phyloP scores from a whole-genome alignment of 2,329 filamentous ascomycete genomes.

The Acrocalymma vagum region DNA sequence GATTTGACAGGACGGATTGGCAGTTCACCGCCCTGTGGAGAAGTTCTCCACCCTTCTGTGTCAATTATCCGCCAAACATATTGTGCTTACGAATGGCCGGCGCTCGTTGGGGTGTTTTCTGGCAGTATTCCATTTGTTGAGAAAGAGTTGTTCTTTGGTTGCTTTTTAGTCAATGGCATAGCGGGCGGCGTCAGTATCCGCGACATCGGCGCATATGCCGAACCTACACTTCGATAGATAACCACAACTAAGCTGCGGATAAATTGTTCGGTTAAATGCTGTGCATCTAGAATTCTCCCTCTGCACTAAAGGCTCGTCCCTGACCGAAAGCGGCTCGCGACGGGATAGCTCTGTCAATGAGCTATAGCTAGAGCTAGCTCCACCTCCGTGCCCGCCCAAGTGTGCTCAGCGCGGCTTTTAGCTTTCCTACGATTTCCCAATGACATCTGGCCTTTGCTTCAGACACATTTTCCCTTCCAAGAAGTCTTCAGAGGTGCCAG shows the following conservation, averaged over 20 bases:
- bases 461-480: slow-evolving; percentile 21
- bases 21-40: slow-evolving; percentile 20
- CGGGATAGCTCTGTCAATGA: slow-evolving; percentile 38
- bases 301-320: slow-evolving; percentile 28
- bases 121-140: no score
- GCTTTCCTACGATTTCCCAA: slow-evolving; percentile 14
- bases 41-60: no score
- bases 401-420: slow-evolving; percentile 19
- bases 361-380: slow-evolving; percentile 30
- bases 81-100: not conserved
- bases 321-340: slow-evolving; percentile 22
- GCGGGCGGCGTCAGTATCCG: slow-evolving; percentile 22
- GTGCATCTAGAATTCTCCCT: slow-evolving; percentile 27
- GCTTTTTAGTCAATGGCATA: slow-evolving; percentile 26
- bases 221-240: slow-evolving; percentile 24
- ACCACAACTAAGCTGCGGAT: slow-evolving; percentile 37
- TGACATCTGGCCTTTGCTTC: slow-evolving; percentile 27
- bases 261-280: slow-evolving; percentile 43
- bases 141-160: no score
- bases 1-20: slow-evolving; percentile 17
- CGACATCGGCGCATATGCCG: slow-evolving; percentile 32
- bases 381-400: slow-evolving; percentile 35
- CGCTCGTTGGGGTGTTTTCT: slow-evolving; percentile 7
- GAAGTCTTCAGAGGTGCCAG: slow-evolving; percentile 13
- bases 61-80: no score